Evolutionary conservation across 192 early-diverging fungal genomes (phyloP), one percentile per base, ranked within the genome.

Genomic region (Dissophora globulifera): DNA sequence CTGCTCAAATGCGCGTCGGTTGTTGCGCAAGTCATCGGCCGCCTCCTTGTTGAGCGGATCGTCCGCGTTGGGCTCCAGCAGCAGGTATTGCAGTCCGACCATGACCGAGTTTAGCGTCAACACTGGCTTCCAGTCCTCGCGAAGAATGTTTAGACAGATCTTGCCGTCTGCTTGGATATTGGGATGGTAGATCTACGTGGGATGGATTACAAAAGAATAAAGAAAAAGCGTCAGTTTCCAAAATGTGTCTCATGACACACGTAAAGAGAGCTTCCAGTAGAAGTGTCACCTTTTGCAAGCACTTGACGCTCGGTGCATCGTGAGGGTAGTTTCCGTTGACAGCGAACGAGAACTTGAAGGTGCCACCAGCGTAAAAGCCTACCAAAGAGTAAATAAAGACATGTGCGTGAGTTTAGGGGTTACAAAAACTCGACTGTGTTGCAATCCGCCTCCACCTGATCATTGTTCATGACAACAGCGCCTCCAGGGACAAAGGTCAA

Each of bases 41-140:
- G 96, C 96, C 29, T 93, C 95, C 78, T 96, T 99, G 87, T 99
- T 98, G 10, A 99, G 85, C 59, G 97, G 97, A 85, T 99, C 97
- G 40, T 96, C 94, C 2, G 96, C 89, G 74, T 99, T 98, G 0
- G 97, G 97, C 51, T 93, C 95, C 69, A 94, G 70, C 63, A 99
- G 95, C 46, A 99, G 78, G 79, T 94, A 93, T 67, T 95, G 93
- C 50, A 98, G 74, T 7, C 95, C 95, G 60, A 99, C 92, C 61
- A 98, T 69, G 27, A 97, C 88, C 41, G 94, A 84, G 74, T 95
- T 92, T 51, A 99, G 85, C 68, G 93, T 95, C 51, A 98, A 85
- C n/a, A 97, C 97, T 3, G 97, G 97, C 69, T 96, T 96, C 97
- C 97, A 99, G 80, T 99, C 95, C 76, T 99, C 96, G 59, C 97